phyloP scores from a whole-genome alignment of 2,329 filamentous ascomycete species.

The Fusarium brevicatenulatum region DNA sequence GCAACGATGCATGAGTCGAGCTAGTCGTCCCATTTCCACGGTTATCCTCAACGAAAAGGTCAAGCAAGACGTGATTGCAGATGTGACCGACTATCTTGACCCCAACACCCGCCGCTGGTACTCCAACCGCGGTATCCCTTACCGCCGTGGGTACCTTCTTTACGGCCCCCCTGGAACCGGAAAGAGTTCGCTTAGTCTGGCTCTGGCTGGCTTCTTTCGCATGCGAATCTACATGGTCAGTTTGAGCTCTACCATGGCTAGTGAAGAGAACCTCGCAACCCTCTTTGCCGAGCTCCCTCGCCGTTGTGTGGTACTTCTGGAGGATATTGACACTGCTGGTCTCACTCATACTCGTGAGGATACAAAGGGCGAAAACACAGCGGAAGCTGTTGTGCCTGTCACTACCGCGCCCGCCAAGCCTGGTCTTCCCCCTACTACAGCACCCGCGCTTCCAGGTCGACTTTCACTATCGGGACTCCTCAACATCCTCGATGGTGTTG shows the following conservation, averaged over 20 bases:
- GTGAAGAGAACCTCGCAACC: constrained; percentile 70
- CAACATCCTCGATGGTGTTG: constrained; percentile 82
- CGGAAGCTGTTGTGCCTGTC: constrained; percentile 36
- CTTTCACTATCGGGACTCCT: constrained; percentile 81
- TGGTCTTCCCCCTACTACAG: constrained; percentile 1
- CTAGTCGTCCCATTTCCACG: constrained; percentile 70
- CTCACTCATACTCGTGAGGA: constrained; percentile 68
- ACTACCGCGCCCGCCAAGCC: constrained; percentile 7
- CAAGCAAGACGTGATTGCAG: constrained; percentile 68
- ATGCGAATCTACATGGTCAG: constrained; percentile 79
- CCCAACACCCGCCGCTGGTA: constrained; percentile 80
- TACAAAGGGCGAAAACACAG: constrained; percentile 40
- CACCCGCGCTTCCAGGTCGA: constrained; percentile 41
- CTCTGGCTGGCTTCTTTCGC: constrained; percentile 75
- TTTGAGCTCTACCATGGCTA: constrained; percentile 69
- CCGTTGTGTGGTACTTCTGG: constrained; percentile 77
- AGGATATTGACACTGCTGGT: constrained; percentile 80
- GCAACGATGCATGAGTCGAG: constrained; percentile 71
- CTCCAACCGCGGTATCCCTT: constrained; percentile 83
- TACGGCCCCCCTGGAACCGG: constrained; percentile 84
- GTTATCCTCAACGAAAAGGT: constrained; percentile 71
- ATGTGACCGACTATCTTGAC: constrained; percentile 71
- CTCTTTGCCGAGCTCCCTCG: constrained; percentile 75
- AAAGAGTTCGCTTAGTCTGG: constrained; percentile 78
- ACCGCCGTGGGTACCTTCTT: constrained; percentile 84